Evolutionary conservation across 2,329 filamentous ascomycete genomes (phyloP), one percentile per base, ranked within the genome.

Genomic region (Pyrenophora tritici-repentis): DNA sequence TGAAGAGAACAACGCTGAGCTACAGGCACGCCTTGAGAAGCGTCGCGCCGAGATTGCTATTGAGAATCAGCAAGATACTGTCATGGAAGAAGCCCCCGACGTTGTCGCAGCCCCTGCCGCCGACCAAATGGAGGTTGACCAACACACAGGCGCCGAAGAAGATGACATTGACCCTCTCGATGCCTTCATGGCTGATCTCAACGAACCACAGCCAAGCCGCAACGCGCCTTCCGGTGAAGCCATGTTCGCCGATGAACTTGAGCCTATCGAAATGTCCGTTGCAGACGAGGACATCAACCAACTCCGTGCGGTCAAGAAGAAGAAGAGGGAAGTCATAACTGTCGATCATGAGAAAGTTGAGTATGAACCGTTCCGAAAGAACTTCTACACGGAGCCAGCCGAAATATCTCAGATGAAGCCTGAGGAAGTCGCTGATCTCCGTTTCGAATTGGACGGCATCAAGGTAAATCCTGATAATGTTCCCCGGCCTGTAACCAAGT

Each of bases 311-410:
- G 78, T 83, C 4, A 66, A 88, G 81, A 81, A 87, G 79, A 97
- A 96, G 79, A 97, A 96, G 81, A 96, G 97, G 75, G 94, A 97
- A 53, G 86, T 97, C n/a, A 91, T 92, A 1, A 81, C 80, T 0
- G 83, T 96, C 47, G 87, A 99, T 74, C 96, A 97, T 73, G 83
- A 80, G 63, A 97, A 97, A 75, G 77, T 95, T 58, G 84, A 92
- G 47, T 87, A 97, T 63, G 84, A 92, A 62, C 84, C 88, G 3
- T 91, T 99, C 71, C 84, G 93, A 56, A 97, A 96, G 78, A 88
- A 91, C 71, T 99, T 99, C 75, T 99, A 96, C 81, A 87, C 89
- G 8, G 92, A 97, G 70, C 92, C 94, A 8, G 81, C 85, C 16
- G 92, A 99, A 72, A 77, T 97, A 56, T 83, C 86, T 42, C 84